Base-by-base conservation (phyloP, 768 basidiomycete species). In the Glaciozyma martinii region DNA sequence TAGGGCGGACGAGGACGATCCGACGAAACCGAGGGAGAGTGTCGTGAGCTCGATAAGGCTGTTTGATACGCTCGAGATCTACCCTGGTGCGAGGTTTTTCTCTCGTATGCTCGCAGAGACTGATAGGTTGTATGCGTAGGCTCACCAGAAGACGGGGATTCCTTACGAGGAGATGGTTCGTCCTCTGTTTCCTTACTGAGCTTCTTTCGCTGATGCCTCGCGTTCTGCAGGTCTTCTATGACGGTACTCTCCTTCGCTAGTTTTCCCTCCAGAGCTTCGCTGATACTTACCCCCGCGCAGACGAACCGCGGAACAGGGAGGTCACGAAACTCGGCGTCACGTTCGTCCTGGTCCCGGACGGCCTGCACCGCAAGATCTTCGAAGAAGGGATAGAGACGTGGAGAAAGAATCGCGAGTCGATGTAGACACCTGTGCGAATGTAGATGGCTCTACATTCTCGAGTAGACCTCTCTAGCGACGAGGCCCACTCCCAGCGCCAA, bases 161-260 rank as follows among this genome's bases (percentile, higher is more conserved):
- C 83, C 87, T 0, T 90, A 88, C 72, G 81, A 82, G 12, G 84
- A 89, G 67, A 91, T 91, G 89, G 87, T 86, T 53, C 27, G 79
- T 67, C 16, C 40, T 32, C 32, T 29, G 29, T 2, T 37, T 13
- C 42, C 40, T 19, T 59, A 8, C 46, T 49, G 50, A 56, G 50
- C 2, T n/a, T 13, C 49, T 6, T 5, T 13, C 29, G 32, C 47
- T 33, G 13, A 46, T 50, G 12, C 21, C 3, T 15, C 12, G 19
- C 9, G 21, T 27, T 23, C 5, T 19, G 16, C 60, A 81, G 81
- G 73, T 82, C 3, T 83, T 83, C 75, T 90, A 87, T 66, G 87
- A 89, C 63, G 87, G 89, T 71, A 86, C 87, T 74, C 70, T 69
- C 55, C 77, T 86, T 30, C 86, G 86, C 71, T 78, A 78, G 43